Evolutionary conservation across 768 basidiomycete species (phyloP).

Genomic region (Cyathus striatus): DNA sequence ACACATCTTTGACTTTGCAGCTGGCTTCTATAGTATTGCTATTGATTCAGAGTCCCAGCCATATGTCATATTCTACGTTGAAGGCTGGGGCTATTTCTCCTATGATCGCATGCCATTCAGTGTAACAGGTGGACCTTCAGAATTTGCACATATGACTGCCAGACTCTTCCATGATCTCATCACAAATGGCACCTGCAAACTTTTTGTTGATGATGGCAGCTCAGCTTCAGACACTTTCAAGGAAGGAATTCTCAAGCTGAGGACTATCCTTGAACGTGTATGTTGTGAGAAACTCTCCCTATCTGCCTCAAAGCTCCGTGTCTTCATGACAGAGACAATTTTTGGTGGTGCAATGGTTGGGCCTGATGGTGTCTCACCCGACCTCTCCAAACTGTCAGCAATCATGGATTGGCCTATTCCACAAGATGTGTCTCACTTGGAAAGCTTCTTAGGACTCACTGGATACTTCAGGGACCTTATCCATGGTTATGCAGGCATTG

Average conservation of each 20-base stretch:
- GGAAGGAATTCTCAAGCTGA: conserved; percentile 15
- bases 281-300: conserved; percentile 25
- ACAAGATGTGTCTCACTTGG: conserved; percentile 17
- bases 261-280: conserved; percentile 17
- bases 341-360: conserved; percentile 24
- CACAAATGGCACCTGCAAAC: conserved; percentile 11
- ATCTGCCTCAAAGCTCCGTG: conserved; percentile 24
- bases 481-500: conserved; percentile 24
- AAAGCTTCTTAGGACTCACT: conserved; percentile 27
- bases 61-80: conserved; percentile 29
- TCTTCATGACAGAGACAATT: conserved; percentile 29
- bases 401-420: conserved; percentile 30
- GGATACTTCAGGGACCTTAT: conserved; percentile 28
- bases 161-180: conserved; percentile 17
- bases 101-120: conserved; percentile 35
- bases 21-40: conserved; percentile 25
- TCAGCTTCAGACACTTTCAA: conserved; percentile 24
- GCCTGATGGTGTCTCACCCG: conserved; percentile 20
- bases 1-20: conserved; percentile 28
- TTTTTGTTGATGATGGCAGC: conserved; percentile 35
- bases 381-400: conserved; percentile 29
- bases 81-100: conserved; percentile 27
- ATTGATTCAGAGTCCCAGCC: conserved; percentile 13
- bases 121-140: conserved; percentile 29
- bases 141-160: conserved; percentile 24